Conservation (phyloP, 1,284 basidiomycete species). For the Ganoderma meredithae region DNA sequence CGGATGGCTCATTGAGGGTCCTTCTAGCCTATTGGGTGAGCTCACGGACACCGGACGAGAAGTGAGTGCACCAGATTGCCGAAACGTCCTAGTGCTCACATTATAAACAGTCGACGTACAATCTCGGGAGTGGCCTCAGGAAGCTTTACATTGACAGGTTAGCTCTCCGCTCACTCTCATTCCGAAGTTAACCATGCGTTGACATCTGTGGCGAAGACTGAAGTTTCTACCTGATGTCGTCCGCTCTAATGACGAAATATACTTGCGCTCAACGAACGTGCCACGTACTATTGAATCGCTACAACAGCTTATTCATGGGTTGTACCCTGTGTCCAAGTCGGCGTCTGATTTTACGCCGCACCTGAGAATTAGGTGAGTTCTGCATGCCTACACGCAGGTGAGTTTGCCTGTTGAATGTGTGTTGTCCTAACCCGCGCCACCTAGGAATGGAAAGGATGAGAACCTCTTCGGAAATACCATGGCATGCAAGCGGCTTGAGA, state of each 20-base stretch:
- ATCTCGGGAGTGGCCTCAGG: constrained; percentile 68
- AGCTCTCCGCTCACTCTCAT: constrained; percentile 24
- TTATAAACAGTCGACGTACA: constrained; percentile 64
- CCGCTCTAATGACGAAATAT: constrained; percentile 56
- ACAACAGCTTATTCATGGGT: constrained; percentile 75
- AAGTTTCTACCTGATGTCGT: constrained; percentile 67
- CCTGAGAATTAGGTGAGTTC: constrained; percentile 61
- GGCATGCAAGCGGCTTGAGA: constrained; percentile 71
- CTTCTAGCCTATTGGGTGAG: constrained; percentile 73
- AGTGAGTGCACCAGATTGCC: constrained; percentile 45
- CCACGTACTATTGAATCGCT: constrained; percentile 81
- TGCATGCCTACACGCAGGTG: constrained; percentile 4
- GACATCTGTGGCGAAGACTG: constrained; percentile 50
- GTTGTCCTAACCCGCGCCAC: neutral
- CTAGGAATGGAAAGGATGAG: constrained; percentile 74
- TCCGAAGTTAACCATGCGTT: neutral
- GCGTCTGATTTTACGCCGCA: constrained; percentile 53
- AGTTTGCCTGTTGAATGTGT: neutral
- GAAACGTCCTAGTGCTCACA: constrained; percentile 14
- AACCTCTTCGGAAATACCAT: constrained; percentile 76
- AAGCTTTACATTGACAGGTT: constrained; percentile 77
- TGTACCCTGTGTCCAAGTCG: constrained; percentile 68
- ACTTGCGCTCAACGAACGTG: constrained; percentile 80
- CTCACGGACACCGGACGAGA: constrained; percentile 80
- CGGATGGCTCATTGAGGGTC: neutral